These are phyloP conservation scores for Zea mays DNA, from an alignment of 176 grass and related monocot genomes.

Conservation along the genomic window Zm-B73-REFERENCE-NAM-5.0 NC_050096.1:294721001-294721500, in stretches of 20 bases:
- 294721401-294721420: slow-evolving; percentile 69
- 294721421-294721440: slow-evolving; percentile 96
- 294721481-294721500: slow-evolving; percentile 90
- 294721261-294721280: not conserved
- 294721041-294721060: slow-evolving; percentile 97
- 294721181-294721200: not conserved
- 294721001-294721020: slow-evolving; percentile 67
- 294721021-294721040: slow-evolving; percentile 88
- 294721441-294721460: slow-evolving; percentile 66
- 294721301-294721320: slow-evolving; percentile 95
- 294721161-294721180: not conserved
- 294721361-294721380: slow-evolving; percentile 95
- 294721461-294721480: slow-evolving; percentile 94
- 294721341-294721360: slow-evolving; percentile 80
- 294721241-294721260: not conserved
- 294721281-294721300: slow-evolving; percentile 83
- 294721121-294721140: not conserved
- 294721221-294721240: not conserved
- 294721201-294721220: not conserved
- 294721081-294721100: not conserved
- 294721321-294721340: slow-evolving; percentile 81
- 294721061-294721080: slow-evolving; percentile 89
- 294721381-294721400: slow-evolving; percentile 74
- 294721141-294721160: not conserved
- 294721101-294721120: not conserved